Evolutionary conservation across 257 asterid genomes (phyloP).

Genomic region (Haberlea rhodopensis): DNA sequence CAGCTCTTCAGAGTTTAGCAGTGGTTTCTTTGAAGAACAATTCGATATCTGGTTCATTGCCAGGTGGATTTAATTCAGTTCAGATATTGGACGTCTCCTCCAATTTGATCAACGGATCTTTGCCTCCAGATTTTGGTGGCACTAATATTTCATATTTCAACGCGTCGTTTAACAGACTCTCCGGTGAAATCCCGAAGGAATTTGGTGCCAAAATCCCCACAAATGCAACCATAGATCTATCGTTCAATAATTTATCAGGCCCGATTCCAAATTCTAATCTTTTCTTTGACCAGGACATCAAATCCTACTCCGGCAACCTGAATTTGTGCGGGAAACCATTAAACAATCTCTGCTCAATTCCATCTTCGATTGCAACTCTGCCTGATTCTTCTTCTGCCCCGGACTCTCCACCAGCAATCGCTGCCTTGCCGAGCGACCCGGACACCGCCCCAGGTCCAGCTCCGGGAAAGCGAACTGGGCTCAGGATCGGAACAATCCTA

Average conservation of each 20-base stretch:
- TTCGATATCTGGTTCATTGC: slow-evolving; percentile 36
- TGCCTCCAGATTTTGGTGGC: slow-evolving; percentile 39
- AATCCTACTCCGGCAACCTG: slow-evolving; percentile 55
- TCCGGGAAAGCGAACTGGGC: slow-evolving; percentile 26
- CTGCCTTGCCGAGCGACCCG: slow-evolving; percentile 75
- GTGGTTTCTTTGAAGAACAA: slow-evolving; percentile 40
- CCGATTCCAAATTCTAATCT: slow-evolving; percentile 51
- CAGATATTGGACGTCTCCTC: slow-evolving; percentile 46
- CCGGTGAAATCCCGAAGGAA: not conserved
- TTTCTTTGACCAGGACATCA: slow-evolving; percentile 41
- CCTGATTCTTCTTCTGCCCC: slow-evolving; percentile 48
- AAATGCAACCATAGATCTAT: not conserved
- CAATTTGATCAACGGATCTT: slow-evolving; percentile 39
- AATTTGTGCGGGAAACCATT: slow-evolving; percentile 69
- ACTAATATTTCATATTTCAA: slow-evolving; percentile 30
- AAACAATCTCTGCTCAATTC: slow-evolving; percentile 51
- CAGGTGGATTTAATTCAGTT: slow-evolving; percentile 34
- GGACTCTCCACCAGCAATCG: slow-evolving; percentile 86
- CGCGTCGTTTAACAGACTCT: slow-evolving; percentile 36
- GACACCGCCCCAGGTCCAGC: slow-evolving; percentile 28
- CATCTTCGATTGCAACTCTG: slow-evolving; percentile 42
- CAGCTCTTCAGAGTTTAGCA: slow-evolving; percentile 17
- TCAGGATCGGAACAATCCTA: slow-evolving; percentile 51
- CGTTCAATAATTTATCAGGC: slow-evolving; percentile 51
- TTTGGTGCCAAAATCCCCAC: not conserved